Base-by-base conservation (phyloP, 2,329 filamentous ascomycete genomes). In the Escovopsis sp. region DNA sequence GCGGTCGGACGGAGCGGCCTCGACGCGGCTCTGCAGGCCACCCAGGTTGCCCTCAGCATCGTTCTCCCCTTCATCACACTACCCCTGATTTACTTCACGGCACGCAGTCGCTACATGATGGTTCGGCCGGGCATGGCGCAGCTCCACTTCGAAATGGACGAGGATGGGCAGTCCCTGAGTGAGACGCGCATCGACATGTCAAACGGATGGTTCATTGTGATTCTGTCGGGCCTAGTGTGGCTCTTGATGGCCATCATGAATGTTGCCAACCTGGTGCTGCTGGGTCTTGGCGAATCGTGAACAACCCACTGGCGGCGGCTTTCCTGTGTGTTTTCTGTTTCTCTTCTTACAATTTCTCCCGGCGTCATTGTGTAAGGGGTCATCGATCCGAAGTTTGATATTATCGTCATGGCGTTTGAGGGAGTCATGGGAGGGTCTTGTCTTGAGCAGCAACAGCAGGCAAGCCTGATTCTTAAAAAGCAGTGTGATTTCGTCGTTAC, bases 21-120 rank as follows among this genome's bases (percentile, higher is more conserved):
- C 4, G 77, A 77, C 37, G 70, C 71, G 5, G 83, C 85, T 0
- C 64, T 94, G 28, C 85, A 82, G 26, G 86, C 73, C 0, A 80
- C 73, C 3, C 86, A 94, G 59, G 85, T 93, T 6, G 82, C 75
- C 0, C 67, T 94, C 12, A 85, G 80, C 52, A 72, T 88, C 10
- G 82, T 87, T 11, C 59, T 94, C 41, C 86, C 86, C 0, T 88
- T 94, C 55, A 75, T 89, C n/a, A 78, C 75, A 1, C 83, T 85
- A 1, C 86, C 86, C 2, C 64, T 94, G 30, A 81, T 94, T 43
- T 93, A 83, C 62, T 93, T 93, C 53, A 94, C 86, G 0, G 85
- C 82, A 51, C 71, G 80, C 36, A 74, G 77, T 50, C 77, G 77
- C 54, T 91, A 82, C 61, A 94, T 94, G 86, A 84, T 76, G 8